Base-by-base conservation (phyloP, 2,329 filamentous ascomycete species). In the Beauveria caledonica region DNA sequence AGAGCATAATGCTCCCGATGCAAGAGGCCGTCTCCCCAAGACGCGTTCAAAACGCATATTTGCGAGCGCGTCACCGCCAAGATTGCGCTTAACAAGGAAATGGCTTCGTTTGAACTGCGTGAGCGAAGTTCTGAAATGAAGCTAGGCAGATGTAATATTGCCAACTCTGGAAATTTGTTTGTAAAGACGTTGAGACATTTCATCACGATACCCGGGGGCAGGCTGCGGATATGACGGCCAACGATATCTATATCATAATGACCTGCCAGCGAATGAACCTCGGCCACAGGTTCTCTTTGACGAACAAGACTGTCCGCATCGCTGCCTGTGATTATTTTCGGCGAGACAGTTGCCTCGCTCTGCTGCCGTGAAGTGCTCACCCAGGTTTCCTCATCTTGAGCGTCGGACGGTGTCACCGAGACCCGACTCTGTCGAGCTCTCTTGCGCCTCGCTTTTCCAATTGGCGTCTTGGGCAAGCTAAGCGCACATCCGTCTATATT, bases 111-210 rank as follows among this genome's bases (percentile, higher is more conserved):
- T 0, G 67, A 68, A 0, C 65, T 65, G 0, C 42, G 17, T 0
- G 64, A 57, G 6, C 64, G 63, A 6, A 68, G 66, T 5, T 70
- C 67, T 0, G 64, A 61, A 23, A 72, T 66, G 7, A 73, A 71
- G 0, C 69, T 66, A 0, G 71, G 68, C 0, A 72, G 68, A n/a
- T 73, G 71, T 0, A 74, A 61, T 2, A 74, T 68, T 8, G 69
- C 64, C 10, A 74, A 53, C 53, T 74, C 71, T 0, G 72, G 72
- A 8, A 72, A 73, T 10, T 71, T 72, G 40, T 68, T 68, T 6
- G 68, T 72, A 10, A 74, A 74, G 0, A 72, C 65, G 21, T 72
- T 71, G 0, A 74, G 51, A 4, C 70, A 66, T 6, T 72, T 72
- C 8, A 73, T 64, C 2, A 73, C 66, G 1, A 68, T 60, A 0